These are phyloP conservation scores for Monilinia vaccinii-corymbosi DNA, from an alignment of 2,329 filamentous ascomycete species.

Conservation along the genomic window DNA sequence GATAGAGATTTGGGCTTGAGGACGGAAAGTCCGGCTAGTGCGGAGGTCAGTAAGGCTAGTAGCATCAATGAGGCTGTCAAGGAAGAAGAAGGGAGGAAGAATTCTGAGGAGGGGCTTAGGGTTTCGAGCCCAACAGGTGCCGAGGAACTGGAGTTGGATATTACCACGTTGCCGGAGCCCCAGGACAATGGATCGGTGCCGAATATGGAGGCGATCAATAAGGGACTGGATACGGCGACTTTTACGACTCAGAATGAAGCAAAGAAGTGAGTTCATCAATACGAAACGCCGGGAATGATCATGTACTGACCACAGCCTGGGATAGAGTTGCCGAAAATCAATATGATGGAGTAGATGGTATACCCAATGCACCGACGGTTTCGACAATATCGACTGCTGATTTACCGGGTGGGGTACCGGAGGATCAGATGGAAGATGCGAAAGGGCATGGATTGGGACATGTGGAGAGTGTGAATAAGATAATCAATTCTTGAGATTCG, in stretches of 20 bases:
- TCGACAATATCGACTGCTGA: slow-evolving; percentile 30
- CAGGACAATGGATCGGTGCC: slow-evolving; percentile 16
- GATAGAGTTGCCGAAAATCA: not conserved
- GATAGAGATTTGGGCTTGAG: slow-evolving; percentile 62
- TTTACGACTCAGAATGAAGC: slow-evolving; percentile 21
- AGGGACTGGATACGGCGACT: slow-evolving; percentile 24
- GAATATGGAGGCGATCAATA: slow-evolving; percentile 18
- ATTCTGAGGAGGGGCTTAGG: slow-evolving; percentile 22
- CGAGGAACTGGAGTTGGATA: slow-evolving; percentile 19
- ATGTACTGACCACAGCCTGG: not conserved
- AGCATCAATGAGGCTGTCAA: slow-evolving; percentile 44
- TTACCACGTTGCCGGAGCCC: slow-evolving; percentile 19
- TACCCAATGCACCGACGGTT: not conserved
- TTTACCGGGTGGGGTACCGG: slow-evolving; percentile 34
- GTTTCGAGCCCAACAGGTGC: slow-evolving; percentile 23
- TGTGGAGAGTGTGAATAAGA: slow-evolving; percentile 19
- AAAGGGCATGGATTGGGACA: slow-evolving; percentile 21
- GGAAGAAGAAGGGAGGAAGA: slow-evolving; percentile 11
- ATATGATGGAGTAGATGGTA: not conserved
- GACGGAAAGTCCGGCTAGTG: slow-evolving; percentile 54
- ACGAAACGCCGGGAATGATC: not conserved
- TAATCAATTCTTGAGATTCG: not conserved
- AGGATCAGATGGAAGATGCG: slow-evolving; percentile 27
- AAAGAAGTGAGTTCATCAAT: slow-evolving; percentile 14
- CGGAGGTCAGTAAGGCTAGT: slow-evolving; percentile 61